These are phyloP conservation scores for Monosporozyma servazzii DNA, from an alignment of 805 yeast species.

Conservation along the genomic window DNA sequence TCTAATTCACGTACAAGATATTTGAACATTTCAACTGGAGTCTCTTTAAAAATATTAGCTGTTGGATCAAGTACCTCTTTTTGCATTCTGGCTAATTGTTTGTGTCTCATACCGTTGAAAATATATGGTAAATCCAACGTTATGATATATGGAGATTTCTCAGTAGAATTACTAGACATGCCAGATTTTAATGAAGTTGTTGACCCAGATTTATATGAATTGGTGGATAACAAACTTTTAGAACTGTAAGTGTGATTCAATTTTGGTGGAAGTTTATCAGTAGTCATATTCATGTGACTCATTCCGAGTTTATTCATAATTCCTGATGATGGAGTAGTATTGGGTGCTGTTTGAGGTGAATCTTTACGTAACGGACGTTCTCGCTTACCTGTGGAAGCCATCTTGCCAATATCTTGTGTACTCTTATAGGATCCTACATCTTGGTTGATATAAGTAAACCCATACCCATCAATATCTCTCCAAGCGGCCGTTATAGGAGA, in stretches of 20 bases:
- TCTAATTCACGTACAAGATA: conserved; percentile 27
- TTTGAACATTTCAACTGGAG: conserved; percentile 28
- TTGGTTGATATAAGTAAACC: conserved; percentile 24
- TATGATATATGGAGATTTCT: conserved; percentile 18
- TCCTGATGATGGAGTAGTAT: not conserved
- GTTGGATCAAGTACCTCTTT: conserved; percentile 5
- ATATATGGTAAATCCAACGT: conserved; percentile 26
- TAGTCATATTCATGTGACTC: conserved; percentile 12
- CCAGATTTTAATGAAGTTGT: conserved; percentile 8
- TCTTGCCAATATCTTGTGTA: not conserved
- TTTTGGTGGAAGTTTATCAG: conserved; percentile 1
- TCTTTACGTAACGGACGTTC: not conserved
- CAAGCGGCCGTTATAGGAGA: conserved; percentile 22
- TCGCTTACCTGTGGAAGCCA: not conserved
- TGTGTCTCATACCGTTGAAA: conserved; percentile 20
- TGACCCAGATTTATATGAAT: conserved; percentile 9
- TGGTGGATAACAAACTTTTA: conserved; percentile 10
- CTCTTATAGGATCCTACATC: conserved; percentile 18
- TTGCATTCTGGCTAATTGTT: conserved; percentile 12
- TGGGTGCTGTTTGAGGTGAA: not conserved
- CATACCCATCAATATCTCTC: conserved; percentile 32
- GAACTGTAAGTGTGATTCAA: conserved; percentile 5
- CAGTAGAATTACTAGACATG: conserved; percentile 3
- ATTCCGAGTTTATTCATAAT: conserved; percentile 6
- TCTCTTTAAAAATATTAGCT: conserved; percentile 16